Conservation (phyloP, 2,329 filamentous ascomycete genomes). For the Davidsoniella australis region DNA sequence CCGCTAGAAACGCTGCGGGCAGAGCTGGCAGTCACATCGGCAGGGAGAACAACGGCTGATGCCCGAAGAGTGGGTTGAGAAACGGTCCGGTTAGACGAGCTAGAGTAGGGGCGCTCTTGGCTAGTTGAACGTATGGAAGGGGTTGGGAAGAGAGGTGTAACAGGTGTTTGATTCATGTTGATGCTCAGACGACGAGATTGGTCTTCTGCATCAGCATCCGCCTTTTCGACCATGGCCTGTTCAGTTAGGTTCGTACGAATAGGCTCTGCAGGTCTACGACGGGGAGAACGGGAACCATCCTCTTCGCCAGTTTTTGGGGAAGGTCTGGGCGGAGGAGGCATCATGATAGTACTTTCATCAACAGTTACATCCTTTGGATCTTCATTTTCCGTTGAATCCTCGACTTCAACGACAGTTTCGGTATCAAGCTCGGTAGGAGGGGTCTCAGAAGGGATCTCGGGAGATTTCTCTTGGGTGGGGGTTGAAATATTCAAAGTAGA, state of each 20-base stretch:
- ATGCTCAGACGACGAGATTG: conserved; percentile 69
- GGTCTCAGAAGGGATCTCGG: neutral
- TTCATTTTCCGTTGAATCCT: neutral
- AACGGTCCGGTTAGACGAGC: conserved; percentile 26
- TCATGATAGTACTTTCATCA: neutral
- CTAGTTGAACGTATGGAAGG: conserved; percentile 9
- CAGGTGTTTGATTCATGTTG: conserved; percentile 53
- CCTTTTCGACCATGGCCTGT: conserved; percentile 27
- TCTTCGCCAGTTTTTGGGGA: conserved; percentile 12
- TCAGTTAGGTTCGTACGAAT: conserved; percentile 33
- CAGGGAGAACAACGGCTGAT: conserved; percentile 25
- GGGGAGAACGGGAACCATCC: neutral
- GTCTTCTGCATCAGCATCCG: conserved; percentile 65
- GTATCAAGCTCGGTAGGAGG: neutral
- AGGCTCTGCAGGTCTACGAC: conserved; percentile 6
- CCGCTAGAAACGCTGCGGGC: conserved; percentile 36
- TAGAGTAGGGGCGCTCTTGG: conserved; percentile 16
- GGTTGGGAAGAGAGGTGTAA: conserved; percentile 43
- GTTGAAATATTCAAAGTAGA: neutral
- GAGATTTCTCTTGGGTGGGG: neutral
- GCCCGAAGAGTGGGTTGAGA: conserved; percentile 26
- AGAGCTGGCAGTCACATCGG: conserved; percentile 28
- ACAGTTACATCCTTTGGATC: conserved; percentile 1
- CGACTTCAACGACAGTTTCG: neutral
- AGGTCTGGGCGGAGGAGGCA: conserved; percentile 1